These are phyloP conservation scores for Chionographis japonica DNA, from an alignment of 106 monocot genomes.

Conservation along the genomic window DNA sequence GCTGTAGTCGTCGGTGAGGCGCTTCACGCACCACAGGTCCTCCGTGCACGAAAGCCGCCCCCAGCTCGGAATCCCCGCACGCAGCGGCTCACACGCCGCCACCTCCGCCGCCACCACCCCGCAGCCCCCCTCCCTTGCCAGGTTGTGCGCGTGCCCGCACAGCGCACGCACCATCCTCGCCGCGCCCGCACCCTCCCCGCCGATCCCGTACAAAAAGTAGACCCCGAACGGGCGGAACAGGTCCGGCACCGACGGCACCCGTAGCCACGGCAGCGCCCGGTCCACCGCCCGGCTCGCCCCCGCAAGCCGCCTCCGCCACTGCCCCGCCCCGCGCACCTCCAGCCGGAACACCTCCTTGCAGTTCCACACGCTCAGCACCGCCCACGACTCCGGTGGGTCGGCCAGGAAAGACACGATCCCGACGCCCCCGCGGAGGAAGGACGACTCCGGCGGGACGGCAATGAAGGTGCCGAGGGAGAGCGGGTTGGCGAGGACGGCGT, in stretches of 20 bases:
- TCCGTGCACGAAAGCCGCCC: conserved; percentile 34
- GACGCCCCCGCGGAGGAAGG: neutral
- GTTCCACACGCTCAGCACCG: conserved; percentile 87
- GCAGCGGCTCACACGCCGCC: conserved; percentile 46
- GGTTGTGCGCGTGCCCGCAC: conserved; percentile 56
- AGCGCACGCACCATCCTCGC: conserved; percentile 22
- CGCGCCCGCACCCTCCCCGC: conserved; percentile 43
- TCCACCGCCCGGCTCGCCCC: conserved; percentile 51
- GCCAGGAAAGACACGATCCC: conserved; percentile 21
- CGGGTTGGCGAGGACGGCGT: conserved; percentile 36
- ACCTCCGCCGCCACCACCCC: conserved; percentile 69
- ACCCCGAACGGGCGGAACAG: conserved; percentile 85
- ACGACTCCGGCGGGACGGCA: conserved; percentile 11
- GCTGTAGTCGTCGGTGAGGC: conserved; percentile 49
- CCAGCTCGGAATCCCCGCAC: conserved; percentile 58
- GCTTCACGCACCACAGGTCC: conserved; percentile 82
- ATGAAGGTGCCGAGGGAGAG: conserved; percentile 56
- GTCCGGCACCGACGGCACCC: conserved; percentile 78
- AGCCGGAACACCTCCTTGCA: conserved; percentile 59
- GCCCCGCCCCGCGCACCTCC: conserved; percentile 59
- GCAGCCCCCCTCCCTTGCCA: conserved; percentile 50
- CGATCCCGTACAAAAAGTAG: conserved; percentile 81
- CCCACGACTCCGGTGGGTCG: conserved; percentile 66
- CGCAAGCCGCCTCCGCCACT: conserved; percentile 31
- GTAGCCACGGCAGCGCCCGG: conserved; percentile 56